Percentiles rank a stretch among this genome's conserved stretches.
These are phyloP conservation scores for Botrytis squamosa DNA, from an alignment of 2,329 filamentous ascomycete genomes.

Conservation along the genomic window DNA sequence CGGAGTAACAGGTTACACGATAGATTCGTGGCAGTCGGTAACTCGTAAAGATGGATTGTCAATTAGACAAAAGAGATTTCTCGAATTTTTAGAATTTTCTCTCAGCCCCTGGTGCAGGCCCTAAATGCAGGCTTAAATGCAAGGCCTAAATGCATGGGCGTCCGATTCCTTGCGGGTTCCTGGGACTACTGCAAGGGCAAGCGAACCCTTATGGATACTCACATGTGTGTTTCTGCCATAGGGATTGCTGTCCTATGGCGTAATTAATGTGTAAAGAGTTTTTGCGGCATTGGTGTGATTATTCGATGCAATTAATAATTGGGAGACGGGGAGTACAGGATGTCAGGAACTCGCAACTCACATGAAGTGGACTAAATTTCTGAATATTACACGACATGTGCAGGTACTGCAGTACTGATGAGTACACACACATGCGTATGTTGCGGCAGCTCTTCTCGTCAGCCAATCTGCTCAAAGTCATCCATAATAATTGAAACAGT, in stretches of 20 bases:
- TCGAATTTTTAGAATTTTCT: neutral
- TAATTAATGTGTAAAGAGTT: neutral
- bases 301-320: neutral
- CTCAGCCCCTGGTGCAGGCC: neutral
- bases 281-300: slow-evolving; percentile 3
- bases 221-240: neutral
- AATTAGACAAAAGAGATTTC: slow-evolving; percentile 3
- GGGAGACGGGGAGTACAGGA: neutral
- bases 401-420: neutral
- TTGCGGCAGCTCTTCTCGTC: neutral
- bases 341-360: neutral
- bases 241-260: neutral
- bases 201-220: neutral
- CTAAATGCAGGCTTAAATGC: slow-evolving; percentile 6
- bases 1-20: neutral
- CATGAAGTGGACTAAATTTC: neutral
- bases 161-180: slow-evolving; percentile 11
- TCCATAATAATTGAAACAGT: slow-evolving; percentile 1
- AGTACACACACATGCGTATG: neutral
- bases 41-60: neutral
- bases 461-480: neutral
- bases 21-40: slow-evolving; percentile 4
- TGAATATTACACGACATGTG: neutral
- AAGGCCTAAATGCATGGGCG: neutral
- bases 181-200: slow-evolving; percentile 20